Base-by-base conservation (phyloP, 1,139 yeast genomes). In the Candida tetrigidarum region DNA sequence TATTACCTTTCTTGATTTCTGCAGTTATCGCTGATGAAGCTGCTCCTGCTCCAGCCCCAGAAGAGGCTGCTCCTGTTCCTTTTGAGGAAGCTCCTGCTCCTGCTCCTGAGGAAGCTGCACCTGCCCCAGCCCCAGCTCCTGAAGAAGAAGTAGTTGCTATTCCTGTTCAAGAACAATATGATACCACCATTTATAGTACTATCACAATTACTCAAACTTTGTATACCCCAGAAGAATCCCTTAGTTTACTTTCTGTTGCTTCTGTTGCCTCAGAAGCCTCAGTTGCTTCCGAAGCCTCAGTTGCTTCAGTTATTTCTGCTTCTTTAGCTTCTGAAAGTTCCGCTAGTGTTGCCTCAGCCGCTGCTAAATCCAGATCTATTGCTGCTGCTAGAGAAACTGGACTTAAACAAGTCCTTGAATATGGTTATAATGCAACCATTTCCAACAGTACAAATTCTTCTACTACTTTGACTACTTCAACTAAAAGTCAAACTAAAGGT, bases 371-470 rank as follows among this genome's bases (percentile, higher is more conserved):
- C 29, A 26, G 29, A 26, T 7, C 40, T 10, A 26, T 29, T 15
- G 28, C 56, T 39, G 54, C 59, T 23, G 49, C 54, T 23, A 27
- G 42, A 30, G 52, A 43, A 20, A 56, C 60, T 20, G 48, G 59
- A 36, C 73, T 74, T 50, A 63, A 66, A 47, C 80, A 82, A 47
- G 66, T 76, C 38, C 56, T 74, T 42, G 78, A 81, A 26, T 74
- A 74, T 43, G 80, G 80, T 44, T 72, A 78, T 36, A 48, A 63
- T 52, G 52, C 56, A 7, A 28, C 30, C 14, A 1, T 12, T 11
- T 11, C 14, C 14, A 27, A 27, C 15, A 10, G 18, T 49, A 42
- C 51, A 41, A 45, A 55, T 40, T 42, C 52, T 27, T 37, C 55
- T 16, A 37, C 37, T 19, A 22, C 37, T 18, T 27, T 14, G 6